Base-by-base conservation (phyloP, 163 green algal genomes). In the Scenedesmus sp. region DNA sequence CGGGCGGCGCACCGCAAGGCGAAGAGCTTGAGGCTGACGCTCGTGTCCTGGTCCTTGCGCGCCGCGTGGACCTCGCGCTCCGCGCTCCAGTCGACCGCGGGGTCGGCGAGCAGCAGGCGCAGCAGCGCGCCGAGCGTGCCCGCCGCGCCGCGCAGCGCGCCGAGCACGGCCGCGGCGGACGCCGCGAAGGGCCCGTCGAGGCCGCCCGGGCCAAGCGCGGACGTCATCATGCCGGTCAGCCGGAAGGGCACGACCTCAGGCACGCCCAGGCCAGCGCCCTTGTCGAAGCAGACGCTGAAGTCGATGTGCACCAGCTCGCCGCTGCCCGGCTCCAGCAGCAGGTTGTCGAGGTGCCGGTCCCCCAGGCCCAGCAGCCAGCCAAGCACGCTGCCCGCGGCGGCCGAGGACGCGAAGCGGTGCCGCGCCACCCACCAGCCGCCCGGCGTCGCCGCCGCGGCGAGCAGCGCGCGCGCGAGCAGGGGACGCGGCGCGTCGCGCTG, bases 221-320 rank as follows among this genome's bases (percentile, higher is more conserved):
- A 80, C 71, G 58, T 80, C 90, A 99, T 98, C 96, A 99, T 99
- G 67, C 94, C 88, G 0, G 96, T 99, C 50, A 99, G 88, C 10
- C 96, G 76, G 82, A 92, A 92, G 7, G 96, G 96, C 48, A 98
- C 93, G 65, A 90, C 67, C 86, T 99, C 96, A 1, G 96, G 96
- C 81, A 99, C 98, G 1, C 20, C 34, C 73, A 81, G 50, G 3
- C 48, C 31, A 2, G 50, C 48, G 4, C 73, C 73, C 89, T 99
- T 99, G 67, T 99, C 96, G 75, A 99, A 99, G 88, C 96, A 99
- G 87, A 99, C 96, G 13, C 95, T 95, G 89, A 99, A 99, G 83
- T 99, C 96, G 74, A 99, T 99, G 91, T 99, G 96, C 77, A 99
- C 86, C 84, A 99, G 93, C 87, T 99, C 98, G 65, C 96, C 96